Evolutionary conservation across 2,329 filamentous ascomycete genomes (phyloP).

Genomic region (Pseudogymnoascus sp.): DNA sequence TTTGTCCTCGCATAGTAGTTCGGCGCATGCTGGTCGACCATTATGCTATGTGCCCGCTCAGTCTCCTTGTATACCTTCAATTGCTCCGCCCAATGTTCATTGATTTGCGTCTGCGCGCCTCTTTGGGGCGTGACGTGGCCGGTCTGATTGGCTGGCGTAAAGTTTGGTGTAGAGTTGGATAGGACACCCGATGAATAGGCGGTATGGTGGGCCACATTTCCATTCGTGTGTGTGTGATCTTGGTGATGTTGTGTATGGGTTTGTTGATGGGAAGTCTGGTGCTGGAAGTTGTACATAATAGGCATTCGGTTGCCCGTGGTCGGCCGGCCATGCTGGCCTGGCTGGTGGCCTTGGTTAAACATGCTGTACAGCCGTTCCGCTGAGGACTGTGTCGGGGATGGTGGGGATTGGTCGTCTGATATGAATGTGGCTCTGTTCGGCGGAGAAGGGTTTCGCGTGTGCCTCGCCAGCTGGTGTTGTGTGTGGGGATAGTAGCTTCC

Average conservation of each 20-base stretch:
- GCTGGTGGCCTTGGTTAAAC: conserved; percentile 64
- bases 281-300: conserved; percentile 64
- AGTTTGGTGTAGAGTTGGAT: conserved; percentile 52
- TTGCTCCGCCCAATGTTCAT: conserved; percentile 81
- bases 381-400: conserved; percentile 43
- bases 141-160: conserved; percentile 47
- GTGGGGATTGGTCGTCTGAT: conserved; percentile 28
- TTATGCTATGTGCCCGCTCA: conserved; percentile 63
- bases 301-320: conserved; percentile 42
- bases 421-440: conserved; percentile 26
- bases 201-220: conserved; percentile 52
- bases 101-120: conserved; percentile 44
- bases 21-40: conserved; percentile 56
- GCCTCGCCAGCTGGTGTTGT: conserved; percentile 34
- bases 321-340: conserved; percentile 63
- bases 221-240: conserved; percentile 47
- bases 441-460: conserved; percentile 35
- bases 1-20: conserved; percentile 67
- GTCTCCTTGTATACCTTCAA: conserved; percentile 71
- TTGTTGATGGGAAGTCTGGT: conserved; percentile 39
- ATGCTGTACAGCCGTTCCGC: conserved; percentile 41
- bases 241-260: conserved; percentile 56
- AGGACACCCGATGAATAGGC: conserved; percentile 56
- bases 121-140: conserved; percentile 42
- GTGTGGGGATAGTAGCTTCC: conserved; percentile 48